These are phyloP conservation scores for Termitomyces sp. DNA, from an alignment of 1,284 basidiomycete species.

Conservation along the genomic window DNA sequence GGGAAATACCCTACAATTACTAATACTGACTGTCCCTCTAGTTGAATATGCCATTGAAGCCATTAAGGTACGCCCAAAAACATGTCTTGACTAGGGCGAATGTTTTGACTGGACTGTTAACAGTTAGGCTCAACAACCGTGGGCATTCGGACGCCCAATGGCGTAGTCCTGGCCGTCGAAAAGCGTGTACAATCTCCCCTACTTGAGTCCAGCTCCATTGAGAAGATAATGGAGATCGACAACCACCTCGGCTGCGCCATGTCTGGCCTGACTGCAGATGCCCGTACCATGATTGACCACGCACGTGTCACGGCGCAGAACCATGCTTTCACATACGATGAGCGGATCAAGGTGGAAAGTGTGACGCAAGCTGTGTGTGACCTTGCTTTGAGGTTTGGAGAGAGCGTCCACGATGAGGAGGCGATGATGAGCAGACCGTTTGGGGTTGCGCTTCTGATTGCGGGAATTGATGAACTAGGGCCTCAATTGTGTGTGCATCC, in stretches of 20 bases:
- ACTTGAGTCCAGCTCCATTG: constrained; percentile 93
- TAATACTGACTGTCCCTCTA: constrained; percentile 28
- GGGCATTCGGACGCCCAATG: constrained; percentile 83
- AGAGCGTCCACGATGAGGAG: constrained; percentile 98
- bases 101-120: constrained; percentile 9
- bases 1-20: background rate
- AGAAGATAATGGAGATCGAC: constrained; percentile 99
- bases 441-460: constrained; percentile 96
- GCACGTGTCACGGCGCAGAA: constrained; percentile 96
- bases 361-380: constrained; percentile 98
- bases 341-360: constrained; percentile 94
- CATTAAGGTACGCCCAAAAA: constrained; percentile 68
- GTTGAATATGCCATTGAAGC: constrained; percentile 99
- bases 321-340: constrained; percentile 97
- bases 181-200: constrained; percentile 98
- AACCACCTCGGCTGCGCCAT: constrained; percentile 95
- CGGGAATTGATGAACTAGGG: constrained; percentile 93
- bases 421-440: constrained; percentile 99
- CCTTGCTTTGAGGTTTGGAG: constrained; percentile 94
- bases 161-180: constrained; percentile 94
- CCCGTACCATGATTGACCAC: constrained; percentile 99
- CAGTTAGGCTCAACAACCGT: constrained; percentile 98
- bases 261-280: constrained; percentile 97
- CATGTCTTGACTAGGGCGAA: background rate
- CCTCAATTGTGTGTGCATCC: constrained; percentile 77